Evolutionary conservation across 352 stramenopile species (phyloP).

Genomic region (Peronospora farinosa): DNA sequence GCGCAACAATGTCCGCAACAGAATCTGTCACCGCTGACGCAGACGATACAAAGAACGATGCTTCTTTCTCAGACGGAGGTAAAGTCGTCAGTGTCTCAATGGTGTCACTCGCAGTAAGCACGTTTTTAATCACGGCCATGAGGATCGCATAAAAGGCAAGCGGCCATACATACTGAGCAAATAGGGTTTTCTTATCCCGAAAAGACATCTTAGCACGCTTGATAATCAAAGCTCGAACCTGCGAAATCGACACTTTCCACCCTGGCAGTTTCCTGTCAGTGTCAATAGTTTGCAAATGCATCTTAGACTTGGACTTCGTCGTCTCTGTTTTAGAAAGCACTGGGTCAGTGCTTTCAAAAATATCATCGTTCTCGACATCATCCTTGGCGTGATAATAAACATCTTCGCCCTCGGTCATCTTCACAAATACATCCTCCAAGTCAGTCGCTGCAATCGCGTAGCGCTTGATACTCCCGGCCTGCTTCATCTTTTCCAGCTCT

Average conservation of each 20-base stretch:
- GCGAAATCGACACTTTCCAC: slow-evolving; percentile 31
- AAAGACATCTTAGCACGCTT: slow-evolving; percentile 52
- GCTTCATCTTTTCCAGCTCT: slow-evolving; percentile 71
- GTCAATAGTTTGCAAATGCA: slow-evolving; percentile 1
- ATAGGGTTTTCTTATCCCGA: slow-evolving; percentile 54
- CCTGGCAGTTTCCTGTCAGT: slow-evolving; percentile 18
- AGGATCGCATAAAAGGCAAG: slow-evolving; percentile 55
- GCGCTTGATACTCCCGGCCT: slow-evolving; percentile 61
- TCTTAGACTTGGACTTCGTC: slow-evolving; percentile 17
- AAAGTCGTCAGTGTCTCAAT: slow-evolving; percentile 53
- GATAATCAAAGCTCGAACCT: slow-evolving; percentile 44
- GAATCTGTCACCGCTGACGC: slow-evolving; percentile 14
- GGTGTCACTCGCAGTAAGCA: slow-evolving; percentile 25
- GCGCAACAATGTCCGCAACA: slow-evolving; percentile 28
- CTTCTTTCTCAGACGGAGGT: slow-evolving; percentile 25
- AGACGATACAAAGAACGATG: slow-evolving; percentile 45
- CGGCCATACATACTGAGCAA: slow-evolving; percentile 69
- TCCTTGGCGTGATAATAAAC: slow-evolving; percentile 71
- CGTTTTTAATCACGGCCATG: slow-evolving; percentile 37
- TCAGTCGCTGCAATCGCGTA: slow-evolving; percentile 98
- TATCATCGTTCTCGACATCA: slow-evolving; percentile 16
- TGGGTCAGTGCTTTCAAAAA: slow-evolving; percentile 1
- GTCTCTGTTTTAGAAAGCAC: slow-evolving; percentile 2
- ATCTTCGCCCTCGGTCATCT: slow-evolving; percentile 81
- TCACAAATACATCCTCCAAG: slow-evolving; percentile 98